Conservation (phyloP, 352 stramenopile species). For the Pythium dissotocum region DNA sequence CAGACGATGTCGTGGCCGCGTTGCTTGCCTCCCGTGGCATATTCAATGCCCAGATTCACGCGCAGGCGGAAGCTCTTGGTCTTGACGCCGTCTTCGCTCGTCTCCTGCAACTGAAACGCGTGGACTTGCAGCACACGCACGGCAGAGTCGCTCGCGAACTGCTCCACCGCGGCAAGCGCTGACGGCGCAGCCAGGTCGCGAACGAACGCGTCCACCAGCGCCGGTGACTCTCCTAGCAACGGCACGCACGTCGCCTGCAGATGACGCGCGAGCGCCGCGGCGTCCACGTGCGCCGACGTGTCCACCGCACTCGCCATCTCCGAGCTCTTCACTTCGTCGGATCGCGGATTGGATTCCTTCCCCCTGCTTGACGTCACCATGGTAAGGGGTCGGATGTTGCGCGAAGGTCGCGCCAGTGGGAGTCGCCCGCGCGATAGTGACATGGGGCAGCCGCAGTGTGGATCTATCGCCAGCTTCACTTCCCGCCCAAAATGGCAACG, state of each 20-base stretch:
- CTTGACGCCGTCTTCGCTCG: slow-evolving; percentile 17
- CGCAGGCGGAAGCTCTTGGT: slow-evolving; percentile 41
- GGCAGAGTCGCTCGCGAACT: slow-evolving; percentile 66
- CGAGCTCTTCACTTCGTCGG: slow-evolving; percentile 24
- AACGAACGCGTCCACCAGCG: slow-evolving; percentile 48
- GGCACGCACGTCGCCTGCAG: slow-evolving; percentile 67
- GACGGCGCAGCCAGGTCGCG: slow-evolving; percentile 38
- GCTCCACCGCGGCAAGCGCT: slow-evolving; percentile 50
- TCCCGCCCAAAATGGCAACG: slow-evolving; percentile 10
- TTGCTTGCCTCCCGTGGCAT: slow-evolving; percentile 53
- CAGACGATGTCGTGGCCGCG: slow-evolving; percentile 76
- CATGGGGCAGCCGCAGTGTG: background rate
- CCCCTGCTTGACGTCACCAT: background rate
- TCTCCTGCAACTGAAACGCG: slow-evolving; percentile 43
- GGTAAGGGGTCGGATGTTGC: slow-evolving; percentile 8
- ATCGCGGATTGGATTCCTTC: slow-evolving; percentile 19
- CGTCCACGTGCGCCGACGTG: slow-evolving; percentile 40
- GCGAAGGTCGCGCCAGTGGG: slow-evolving; percentile 29
- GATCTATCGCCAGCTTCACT: background rate
- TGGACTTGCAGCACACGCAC: slow-evolving; percentile 78
- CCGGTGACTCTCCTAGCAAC: slow-evolving; percentile 56
- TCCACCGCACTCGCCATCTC: slow-evolving; percentile 25
- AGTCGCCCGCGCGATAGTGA: slow-evolving; percentile 16
- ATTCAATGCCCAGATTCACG: slow-evolving; percentile 82
- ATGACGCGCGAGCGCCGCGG: slow-evolving; percentile 54